These are phyloP conservation scores for Durio zibethinus DNA, from an alignment of 345 rosid species.

Conservation along the genomic window DNA sequence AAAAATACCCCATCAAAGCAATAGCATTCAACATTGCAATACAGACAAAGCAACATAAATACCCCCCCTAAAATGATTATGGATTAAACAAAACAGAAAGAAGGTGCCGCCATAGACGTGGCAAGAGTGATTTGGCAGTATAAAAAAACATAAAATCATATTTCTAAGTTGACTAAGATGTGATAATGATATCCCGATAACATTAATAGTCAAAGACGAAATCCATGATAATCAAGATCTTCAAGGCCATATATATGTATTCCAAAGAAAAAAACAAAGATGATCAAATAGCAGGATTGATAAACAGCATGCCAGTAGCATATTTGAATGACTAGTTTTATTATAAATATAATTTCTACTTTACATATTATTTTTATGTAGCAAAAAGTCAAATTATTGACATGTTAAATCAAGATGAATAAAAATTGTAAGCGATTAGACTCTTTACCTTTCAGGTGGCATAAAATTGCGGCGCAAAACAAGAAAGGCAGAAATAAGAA, in stretches of 20 bases:
- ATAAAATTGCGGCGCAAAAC: slow-evolving; percentile 42
- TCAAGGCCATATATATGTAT: neutral
- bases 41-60: slow-evolving; percentile 25
- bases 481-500: slow-evolving; percentile 8
- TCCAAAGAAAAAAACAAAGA: neutral
- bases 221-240: neutral
- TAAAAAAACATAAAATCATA: neutral
- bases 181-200: slow-evolving; percentile 17
- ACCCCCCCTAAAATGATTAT: neutral
- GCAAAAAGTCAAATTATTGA: slow-evolving; percentile 20
- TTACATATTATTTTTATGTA: too few relatives aligned
- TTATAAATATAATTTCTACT: neutral
- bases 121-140: neutral
- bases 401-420: slow-evolving; percentile 27
- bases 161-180: slow-evolving; percentile 27
- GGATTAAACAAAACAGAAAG: neutral
- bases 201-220: neutral
- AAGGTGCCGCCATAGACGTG: neutral
- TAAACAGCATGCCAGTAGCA: neutral
- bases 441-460: slow-evolving; percentile 10
- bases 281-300: neutral
- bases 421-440: slow-evolving; percentile 18
- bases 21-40: slow-evolving; percentile 24
- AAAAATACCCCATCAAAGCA: slow-evolving; percentile 32
- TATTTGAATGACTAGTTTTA: neutral